phyloP scores from a whole-genome alignment of 1,284 basidiomycete genomes.

The Afroboletus lepidellus region DNA sequence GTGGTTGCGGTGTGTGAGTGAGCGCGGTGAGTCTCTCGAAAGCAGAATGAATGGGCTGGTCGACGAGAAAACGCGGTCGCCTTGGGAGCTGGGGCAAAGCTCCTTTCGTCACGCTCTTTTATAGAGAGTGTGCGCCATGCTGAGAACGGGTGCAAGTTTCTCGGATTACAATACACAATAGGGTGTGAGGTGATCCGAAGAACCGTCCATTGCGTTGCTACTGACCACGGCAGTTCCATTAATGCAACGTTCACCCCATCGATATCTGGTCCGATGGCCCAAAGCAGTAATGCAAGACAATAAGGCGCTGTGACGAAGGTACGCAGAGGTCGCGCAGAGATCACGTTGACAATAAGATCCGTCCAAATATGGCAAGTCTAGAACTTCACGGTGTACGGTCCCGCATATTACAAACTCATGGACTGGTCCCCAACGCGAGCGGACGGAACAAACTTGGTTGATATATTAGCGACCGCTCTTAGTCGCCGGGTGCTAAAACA shows the following conservation, averaged over 20 bases:
- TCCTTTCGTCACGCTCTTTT: slow-evolving; percentile 10
- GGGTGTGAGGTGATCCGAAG: slow-evolving; percentile 3
- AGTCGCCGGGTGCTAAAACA: slow-evolving; percentile 6
- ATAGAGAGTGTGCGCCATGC: slow-evolving; percentile 10
- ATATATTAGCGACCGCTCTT: background rate
- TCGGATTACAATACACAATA: background rate
- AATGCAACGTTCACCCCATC: background rate
- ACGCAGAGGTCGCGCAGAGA: slow-evolving; percentile 2
- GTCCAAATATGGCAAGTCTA: slow-evolving; percentile 23
- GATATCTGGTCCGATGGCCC: background rate
- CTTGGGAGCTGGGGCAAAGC: slow-evolving; percentile 5
- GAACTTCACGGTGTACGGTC: slow-evolving; percentile 2
- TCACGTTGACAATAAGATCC: slow-evolving; percentile 17
- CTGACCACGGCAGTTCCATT: background rate
- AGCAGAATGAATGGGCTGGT: background rate
- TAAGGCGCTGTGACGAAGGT: slow-evolving; percentile 9
- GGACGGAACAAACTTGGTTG: slow-evolving; percentile 1
- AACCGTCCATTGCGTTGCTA: background rate
- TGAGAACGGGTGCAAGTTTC: background rate
- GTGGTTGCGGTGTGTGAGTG: background rate
- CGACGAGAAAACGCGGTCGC: background rate
- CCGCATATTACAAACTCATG: background rate
- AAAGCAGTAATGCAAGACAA: slow-evolving; percentile 17
- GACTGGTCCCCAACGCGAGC: background rate
- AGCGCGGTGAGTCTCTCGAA: background rate